Percentiles rank a stretch among this genome's conserved stretches.
Conservation (phyloP, 495 filamentous ascomycete species). For the Penicillium herquei region DNA sequence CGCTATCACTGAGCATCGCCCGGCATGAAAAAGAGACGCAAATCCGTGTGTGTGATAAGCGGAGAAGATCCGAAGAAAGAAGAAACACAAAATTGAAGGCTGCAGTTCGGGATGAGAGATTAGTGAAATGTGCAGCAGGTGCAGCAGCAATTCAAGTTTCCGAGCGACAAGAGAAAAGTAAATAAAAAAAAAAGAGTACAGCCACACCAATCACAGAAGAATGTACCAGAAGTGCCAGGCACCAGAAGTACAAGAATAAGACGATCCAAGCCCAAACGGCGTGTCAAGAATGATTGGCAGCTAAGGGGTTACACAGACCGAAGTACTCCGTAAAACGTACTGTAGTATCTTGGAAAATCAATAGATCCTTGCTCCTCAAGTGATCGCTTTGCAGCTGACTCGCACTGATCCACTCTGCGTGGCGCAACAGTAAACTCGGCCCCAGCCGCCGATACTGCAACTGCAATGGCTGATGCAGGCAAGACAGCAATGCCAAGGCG, state of each 20-base stretch:
- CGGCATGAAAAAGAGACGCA: constrained; percentile 13
- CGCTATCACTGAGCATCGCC: constrained; percentile 23
- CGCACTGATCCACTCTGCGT: constrained; percentile 14
- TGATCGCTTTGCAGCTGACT: constrained; percentile 9
- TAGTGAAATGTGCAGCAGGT: no score
- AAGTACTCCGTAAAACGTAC: background rate
- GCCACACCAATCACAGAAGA: background rate
- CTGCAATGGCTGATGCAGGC: constrained; percentile 5
- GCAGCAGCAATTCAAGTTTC: no score
- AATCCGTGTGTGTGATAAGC: constrained; percentile 2
- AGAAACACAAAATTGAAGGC: background rate
- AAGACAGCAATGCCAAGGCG: constrained; percentile 13
- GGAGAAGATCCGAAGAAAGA: constrained; percentile 4
- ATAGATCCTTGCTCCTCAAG: background rate
- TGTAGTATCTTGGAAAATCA: constrained; percentile 1
- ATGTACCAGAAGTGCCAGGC: constrained; percentile 15
- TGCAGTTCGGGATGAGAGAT: no score
- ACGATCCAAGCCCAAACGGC: constrained; percentile 6
- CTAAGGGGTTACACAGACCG: constrained; percentile 11
- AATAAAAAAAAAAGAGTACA: background rate
- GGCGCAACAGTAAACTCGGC: constrained; percentile 11
- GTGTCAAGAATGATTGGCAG: constrained; percentile 12
- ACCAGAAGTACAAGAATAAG: background rate
- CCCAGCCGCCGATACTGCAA: constrained; percentile 3
- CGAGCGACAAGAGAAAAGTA: background rate